Conservation (phyloP, 106 monocot genomes). For the Dendrobium chrysotoxum region DNA sequence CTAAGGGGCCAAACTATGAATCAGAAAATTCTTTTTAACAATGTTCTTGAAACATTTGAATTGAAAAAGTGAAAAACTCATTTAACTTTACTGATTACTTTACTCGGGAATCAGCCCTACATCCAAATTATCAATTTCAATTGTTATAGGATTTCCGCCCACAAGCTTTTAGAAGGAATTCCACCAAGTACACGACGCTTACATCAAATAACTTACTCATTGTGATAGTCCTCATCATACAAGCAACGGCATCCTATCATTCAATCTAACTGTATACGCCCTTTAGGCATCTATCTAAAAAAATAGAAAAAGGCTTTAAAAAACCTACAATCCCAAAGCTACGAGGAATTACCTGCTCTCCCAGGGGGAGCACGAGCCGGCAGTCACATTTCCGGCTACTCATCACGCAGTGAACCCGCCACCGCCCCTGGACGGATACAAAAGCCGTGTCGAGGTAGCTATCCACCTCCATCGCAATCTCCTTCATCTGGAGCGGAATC, state of each 20-base stretch:
- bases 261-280: not conserved
- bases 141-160: not conserved
- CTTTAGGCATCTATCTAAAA: not conserved
- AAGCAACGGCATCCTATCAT: not conserved
- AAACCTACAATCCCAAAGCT: not conserved
- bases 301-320: not conserved
- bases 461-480: constrained; percentile 39
- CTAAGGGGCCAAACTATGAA: not conserved
- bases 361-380: constrained; percentile 70
- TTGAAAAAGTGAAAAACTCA: not conserved
- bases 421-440: constrained; percentile 46
- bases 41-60: not conserved
- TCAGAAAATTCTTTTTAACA: not conserved
- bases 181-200: not conserved
- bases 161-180: not conserved
- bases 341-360: constrained; percentile 58
- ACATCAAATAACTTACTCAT: not conserved
- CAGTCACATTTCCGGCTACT: constrained; percentile 66
- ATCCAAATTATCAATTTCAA: not conserved
- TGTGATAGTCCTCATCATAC: not conserved
- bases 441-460: constrained; percentile 58
- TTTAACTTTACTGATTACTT: not conserved
- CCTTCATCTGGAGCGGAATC: constrained; percentile 86
- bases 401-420: constrained; percentile 92
- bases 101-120: not conserved